Evolutionary conservation across 176 grass and related monocot species (phyloP), one percentile per base, ranked within the genome.

Genomic region (Leersia perrieri): DNA sequence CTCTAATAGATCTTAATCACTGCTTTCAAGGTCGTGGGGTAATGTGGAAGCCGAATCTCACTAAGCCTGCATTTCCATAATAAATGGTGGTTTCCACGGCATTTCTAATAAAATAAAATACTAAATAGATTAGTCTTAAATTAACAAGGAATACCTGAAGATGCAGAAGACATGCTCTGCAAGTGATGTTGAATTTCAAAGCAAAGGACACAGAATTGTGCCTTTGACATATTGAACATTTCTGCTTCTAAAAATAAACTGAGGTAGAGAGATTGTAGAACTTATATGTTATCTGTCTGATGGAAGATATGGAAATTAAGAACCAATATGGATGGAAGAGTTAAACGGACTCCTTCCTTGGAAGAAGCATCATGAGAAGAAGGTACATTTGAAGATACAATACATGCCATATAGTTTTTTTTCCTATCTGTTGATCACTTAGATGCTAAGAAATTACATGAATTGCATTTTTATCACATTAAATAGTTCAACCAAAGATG

Each of bases 1-100:
- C 34, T 76, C 70, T 89, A 89, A 82, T 28, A 60, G 58, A 63
- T 81, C 66, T 89, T 86, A 89, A 42, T 45, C 12, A 70, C 73
- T 73, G 66, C 78, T 89, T 67, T 82, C 72, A 85, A 85, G 76
- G 51, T 72, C 25, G 20, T 73, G 73, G n/a, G 25, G 35, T 86
- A 89, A 39, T 72, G 30, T 10, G 30, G 73, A 82, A 76, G 78
- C 78, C 66, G 44, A 28, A 82, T 82, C 78, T 77, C 78, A 89
- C 83, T 89, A 74, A 78, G 81, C 88, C 88, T 89, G 88, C 88
- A 89, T 86, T 81, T 80, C 73, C 82, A 89, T 72, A 85, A 89
- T 58, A 89, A 34, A 89, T 66, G 85, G 35, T 5, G 58, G 44
- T 89, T 89, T 89, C 36, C 66, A 29, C 72, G 65, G 66, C 88